Percentiles rank a stretch among this genome's conserved stretches.
Conservation (phyloP, 2,329 filamentous ascomycete genomes). For the Sclerotinia subarctica region DNA sequence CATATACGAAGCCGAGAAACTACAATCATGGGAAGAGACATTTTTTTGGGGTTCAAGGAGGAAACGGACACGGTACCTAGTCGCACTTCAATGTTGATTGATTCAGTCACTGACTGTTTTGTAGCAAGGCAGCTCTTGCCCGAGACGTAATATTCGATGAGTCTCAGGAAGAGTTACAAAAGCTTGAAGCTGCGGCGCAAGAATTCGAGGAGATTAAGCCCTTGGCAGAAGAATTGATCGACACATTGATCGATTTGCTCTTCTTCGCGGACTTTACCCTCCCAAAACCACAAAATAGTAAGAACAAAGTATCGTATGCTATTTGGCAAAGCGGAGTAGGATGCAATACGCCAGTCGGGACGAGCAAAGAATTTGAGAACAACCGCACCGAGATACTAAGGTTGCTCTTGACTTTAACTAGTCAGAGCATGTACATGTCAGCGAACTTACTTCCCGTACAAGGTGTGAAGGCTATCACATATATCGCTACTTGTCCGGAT, state of each 20-base stretch:
- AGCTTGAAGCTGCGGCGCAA: conserved; percentile 48
- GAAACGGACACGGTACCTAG: conserved; percentile 55
- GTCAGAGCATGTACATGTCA: conserved; percentile 91
- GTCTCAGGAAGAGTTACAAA: conserved; percentile 53
- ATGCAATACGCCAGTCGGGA: conserved; percentile 83
- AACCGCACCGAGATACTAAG: conserved; percentile 89
- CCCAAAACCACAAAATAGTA: conserved; percentile 66
- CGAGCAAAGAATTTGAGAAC: conserved; percentile 88
- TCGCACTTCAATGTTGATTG: background rate
- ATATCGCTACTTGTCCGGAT: conserved; percentile 81
- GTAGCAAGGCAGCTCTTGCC: conserved; percentile 59
- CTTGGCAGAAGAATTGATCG: conserved; percentile 86
- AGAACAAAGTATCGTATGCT: conserved; percentile 80
- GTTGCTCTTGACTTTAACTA: conserved; percentile 78
- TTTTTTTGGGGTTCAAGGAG: conserved; percentile 86
- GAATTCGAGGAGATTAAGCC: conserved; percentile 82
- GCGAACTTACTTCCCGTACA: conserved; percentile 74
- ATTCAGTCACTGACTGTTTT: conserved; percentile 25
- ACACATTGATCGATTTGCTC: conserved; percentile 81
- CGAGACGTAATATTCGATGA: conserved; percentile 85
- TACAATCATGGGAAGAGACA: conserved; percentile 81
- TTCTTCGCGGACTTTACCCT: conserved; percentile 92
- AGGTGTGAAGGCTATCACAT: conserved; percentile 81
- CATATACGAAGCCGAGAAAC: conserved; percentile 81
- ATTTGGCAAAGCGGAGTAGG: conserved; percentile 99